These are phyloP conservation scores for Monilinia vaccinii-corymbosi DNA, from an alignment of 2,329 filamentous ascomycete genomes.

Conservation along the genomic window DNA sequence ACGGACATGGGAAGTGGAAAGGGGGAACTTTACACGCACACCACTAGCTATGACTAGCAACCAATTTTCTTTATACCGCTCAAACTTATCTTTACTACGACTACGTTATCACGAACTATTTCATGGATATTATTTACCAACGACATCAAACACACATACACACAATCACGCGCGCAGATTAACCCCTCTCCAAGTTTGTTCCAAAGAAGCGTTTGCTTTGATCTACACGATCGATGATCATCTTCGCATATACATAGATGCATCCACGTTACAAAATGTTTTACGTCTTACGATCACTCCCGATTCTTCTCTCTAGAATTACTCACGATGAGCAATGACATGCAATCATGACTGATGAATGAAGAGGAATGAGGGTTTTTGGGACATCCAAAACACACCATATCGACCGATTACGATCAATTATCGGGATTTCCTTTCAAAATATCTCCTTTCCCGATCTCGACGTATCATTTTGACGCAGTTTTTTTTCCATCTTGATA, in stretches of 20 bases:
- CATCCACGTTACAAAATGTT: neutral
- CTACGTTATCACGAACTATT: constrained; percentile 12
- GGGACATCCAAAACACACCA: neutral
- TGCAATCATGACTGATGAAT: constrained; percentile 7
- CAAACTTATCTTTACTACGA: constrained; percentile 1
- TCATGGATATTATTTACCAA: constrained; percentile 6
- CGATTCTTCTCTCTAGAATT: neutral
- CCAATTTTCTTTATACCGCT: constrained; percentile 8
- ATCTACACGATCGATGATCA: constrained; percentile 7
- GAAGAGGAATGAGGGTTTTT: neutral
- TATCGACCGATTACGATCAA: neutral
- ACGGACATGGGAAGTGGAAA: constrained; percentile 3
- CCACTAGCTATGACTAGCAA: constrained; percentile 9
- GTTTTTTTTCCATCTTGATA: neutral
- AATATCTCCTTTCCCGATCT: constrained; percentile 1
- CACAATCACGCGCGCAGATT: neutral
- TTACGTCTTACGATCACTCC: neutral
- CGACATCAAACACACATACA: neutral
- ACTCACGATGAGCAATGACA: constrained; percentile 10
- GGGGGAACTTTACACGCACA: constrained; percentile 2
- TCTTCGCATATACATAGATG: constrained; percentile 1
- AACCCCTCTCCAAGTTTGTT: constrained; percentile 7
- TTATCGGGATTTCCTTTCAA: neutral
- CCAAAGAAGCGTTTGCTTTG: constrained; percentile 5
- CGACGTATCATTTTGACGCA: neutral